Percentiles rank a stretch among this genome's conserved stretches.
Evolutionary conservation across 768 basidiomycete species (phyloP).

Genomic region (Pleurotus djamor): DNA sequence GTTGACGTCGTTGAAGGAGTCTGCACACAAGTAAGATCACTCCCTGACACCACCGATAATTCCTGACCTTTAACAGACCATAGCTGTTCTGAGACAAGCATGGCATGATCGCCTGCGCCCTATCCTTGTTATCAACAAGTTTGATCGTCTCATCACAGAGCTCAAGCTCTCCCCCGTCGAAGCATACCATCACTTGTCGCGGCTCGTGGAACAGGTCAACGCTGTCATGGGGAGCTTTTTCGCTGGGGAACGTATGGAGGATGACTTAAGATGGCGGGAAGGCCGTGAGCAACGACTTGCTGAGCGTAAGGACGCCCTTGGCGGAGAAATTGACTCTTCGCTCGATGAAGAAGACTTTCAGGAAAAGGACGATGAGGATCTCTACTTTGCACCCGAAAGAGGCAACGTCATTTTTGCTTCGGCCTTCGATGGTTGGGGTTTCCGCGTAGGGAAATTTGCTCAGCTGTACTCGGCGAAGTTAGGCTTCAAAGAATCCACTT

Average conservation of each 20-base stretch:
- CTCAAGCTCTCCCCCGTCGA: conserved; percentile 88
- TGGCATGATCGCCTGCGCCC: conserved; percentile 89
- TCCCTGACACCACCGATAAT: background rate
- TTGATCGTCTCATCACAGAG: conserved; percentile 93
- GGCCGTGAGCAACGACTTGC: conserved; percentile 82
- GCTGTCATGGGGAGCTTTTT: conserved; percentile 98
- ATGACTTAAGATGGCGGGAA: conserved; percentile 92
- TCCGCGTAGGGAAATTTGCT: conserved; percentile 91
- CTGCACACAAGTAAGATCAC: conserved; percentile 80
- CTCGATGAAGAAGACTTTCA: conserved; percentile 74
- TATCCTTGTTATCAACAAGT: conserved; percentile 94
- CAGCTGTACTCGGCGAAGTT: conserved; percentile 89
- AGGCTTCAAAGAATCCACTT: conserved; percentile 84
- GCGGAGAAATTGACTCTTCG: conserved; percentile 61
- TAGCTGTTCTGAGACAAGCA: conserved; percentile 92
- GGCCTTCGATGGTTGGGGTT: conserved; percentile 97
- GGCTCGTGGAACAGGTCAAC: conserved; percentile 95
- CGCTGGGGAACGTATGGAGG: conserved; percentile 94
- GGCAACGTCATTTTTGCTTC: conserved; percentile 97
- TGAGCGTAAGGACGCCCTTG: conserved; percentile 67
- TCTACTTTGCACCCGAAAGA: conserved; percentile 94
- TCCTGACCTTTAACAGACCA: conserved; percentile 55
- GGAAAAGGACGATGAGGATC: conserved; percentile 96
- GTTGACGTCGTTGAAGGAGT: conserved; percentile 99
- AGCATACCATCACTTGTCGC: conserved; percentile 91